Conservation (phyloP, 805 yeast species). For the Starmerella floris region DNA sequence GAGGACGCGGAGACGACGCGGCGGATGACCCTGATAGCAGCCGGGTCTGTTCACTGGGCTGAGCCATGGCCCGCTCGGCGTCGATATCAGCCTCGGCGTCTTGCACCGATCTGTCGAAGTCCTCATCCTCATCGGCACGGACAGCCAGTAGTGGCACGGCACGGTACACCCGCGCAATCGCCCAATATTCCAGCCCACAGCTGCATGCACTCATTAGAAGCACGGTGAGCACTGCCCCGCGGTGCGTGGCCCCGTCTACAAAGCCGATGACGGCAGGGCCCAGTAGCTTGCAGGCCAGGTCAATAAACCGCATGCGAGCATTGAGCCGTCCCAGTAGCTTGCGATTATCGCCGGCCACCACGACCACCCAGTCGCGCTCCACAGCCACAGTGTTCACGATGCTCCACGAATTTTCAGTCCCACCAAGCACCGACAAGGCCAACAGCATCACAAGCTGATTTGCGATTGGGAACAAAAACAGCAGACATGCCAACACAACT, state of each 20-base stretch:
- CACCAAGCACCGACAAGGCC: conserved; percentile 25
- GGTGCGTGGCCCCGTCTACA: conserved; percentile 22
- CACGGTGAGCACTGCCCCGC: conserved; percentile 24
- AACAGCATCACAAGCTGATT: conserved; percentile 9
- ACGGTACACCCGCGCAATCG: conserved; percentile 28
- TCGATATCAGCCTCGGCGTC: neutral
- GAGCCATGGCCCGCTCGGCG: neutral
- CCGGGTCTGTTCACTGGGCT: neutral
- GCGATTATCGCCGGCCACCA: conserved; percentile 24
- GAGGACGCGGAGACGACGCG: neutral
- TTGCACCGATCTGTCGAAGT: neutral
- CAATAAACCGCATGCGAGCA: conserved; percentile 31
- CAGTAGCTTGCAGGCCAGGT: conserved; percentile 29
- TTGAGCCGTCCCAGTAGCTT: conserved; percentile 24
- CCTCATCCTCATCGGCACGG: neutral
- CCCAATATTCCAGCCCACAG: conserved; percentile 26
- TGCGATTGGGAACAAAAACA: conserved; percentile 18
- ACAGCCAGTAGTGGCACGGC: conserved; percentile 24
- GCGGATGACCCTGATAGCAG: neutral
- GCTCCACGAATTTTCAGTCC: conserved; percentile 28
- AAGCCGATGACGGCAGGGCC: conserved; percentile 31
- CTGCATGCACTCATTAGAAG: conserved; percentile 26
- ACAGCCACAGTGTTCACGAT: conserved; percentile 30
- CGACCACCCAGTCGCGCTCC: conserved; percentile 34
- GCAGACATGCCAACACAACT: conserved; percentile 23